Conservation (phyloP, 2,329 filamentous ascomycete species). For the Xylariomycetidae sp. region DNA sequence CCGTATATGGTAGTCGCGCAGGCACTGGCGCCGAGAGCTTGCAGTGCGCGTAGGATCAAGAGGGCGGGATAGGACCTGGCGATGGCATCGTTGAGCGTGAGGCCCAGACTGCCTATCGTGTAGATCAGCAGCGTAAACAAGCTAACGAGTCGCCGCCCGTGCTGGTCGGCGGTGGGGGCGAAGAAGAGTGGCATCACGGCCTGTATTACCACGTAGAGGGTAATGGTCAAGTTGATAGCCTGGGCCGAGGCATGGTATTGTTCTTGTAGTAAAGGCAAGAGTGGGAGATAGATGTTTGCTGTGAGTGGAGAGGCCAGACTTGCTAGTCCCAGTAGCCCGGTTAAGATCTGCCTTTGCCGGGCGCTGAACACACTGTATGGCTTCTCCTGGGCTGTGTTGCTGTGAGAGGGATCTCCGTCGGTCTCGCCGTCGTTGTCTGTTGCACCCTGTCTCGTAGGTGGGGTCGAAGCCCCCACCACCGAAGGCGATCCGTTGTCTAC, state of each 20-base stretch:
- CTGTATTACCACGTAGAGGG: conserved; percentile 7
- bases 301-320: conserved; percentile 5
- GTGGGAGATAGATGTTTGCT: conserved; percentile 8
- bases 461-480: too few relatives aligned
- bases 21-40: conserved; percentile 8
- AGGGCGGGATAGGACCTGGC: conserved; percentile 9
- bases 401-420: too few relatives aligned
- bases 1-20: conserved; percentile 6
- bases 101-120: neutral
- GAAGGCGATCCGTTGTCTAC: too few relatives aligned
- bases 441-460: too few relatives aligned
- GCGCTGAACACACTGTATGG: too few relatives aligned
- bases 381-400: too few relatives aligned
- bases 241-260: conserved; percentile 3
- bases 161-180: conserved; percentile 1
- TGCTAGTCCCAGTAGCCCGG: conserved; percentile 6
- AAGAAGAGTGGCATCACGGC: conserved; percentile 3
- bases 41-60: conserved; percentile 7
- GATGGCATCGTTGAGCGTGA: neutral
- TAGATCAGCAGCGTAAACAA: neutral
- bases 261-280: conserved; percentile 2
- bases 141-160: neutral
- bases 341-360: too few relatives aligned
- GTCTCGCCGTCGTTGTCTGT: too few relatives aligned
- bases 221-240: conserved; percentile 7